Percentiles rank a stretch among this genome's conserved stretches.
Conservation (phyloP, 1,139 yeast genomes). For the Taphrina pruni region DNA sequence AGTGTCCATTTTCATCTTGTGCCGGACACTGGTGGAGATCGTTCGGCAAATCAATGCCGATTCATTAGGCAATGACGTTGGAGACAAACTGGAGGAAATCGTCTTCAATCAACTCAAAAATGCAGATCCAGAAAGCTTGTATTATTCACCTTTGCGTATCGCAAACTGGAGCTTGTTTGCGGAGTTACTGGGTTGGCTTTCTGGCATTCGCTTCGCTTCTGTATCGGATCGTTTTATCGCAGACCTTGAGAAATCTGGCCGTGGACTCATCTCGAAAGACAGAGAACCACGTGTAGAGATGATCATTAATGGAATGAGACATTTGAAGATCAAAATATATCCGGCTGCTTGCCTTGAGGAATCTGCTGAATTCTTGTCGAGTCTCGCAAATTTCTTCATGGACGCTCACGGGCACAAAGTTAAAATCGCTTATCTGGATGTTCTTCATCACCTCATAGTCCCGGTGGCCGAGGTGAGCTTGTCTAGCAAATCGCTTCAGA, state of each 20-base stretch:
- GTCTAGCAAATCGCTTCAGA: background rate
- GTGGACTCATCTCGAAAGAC: conserved; percentile 58
- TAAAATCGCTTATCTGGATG: conserved; percentile 80
- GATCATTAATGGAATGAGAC: conserved; percentile 88
- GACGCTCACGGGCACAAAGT: conserved; percentile 68
- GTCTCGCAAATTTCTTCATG: conserved; percentile 81
- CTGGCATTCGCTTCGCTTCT: conserved; percentile 76
- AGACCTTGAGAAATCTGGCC: conserved; percentile 70
- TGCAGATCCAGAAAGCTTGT: conserved; percentile 75
- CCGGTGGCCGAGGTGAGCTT: conserved; percentile 67
- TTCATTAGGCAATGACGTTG: conserved; percentile 76
- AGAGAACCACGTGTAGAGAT: conserved; percentile 76
- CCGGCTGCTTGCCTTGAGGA: conserved; percentile 92
- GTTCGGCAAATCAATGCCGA: conserved; percentile 83
- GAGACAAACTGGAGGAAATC: conserved; percentile 86
- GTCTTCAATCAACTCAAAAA: conserved; percentile 87
- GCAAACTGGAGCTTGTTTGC: conserved; percentile 96
- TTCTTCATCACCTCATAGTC: conserved; percentile 70
- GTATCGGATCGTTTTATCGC: conserved; percentile 95
- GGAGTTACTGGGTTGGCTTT: conserved; percentile 86
- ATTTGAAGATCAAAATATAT: conserved; percentile 72
- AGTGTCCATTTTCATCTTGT: conserved; percentile 85
- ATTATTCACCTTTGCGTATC: conserved; percentile 74
- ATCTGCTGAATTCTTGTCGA: conserved; percentile 83
- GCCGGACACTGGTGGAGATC: conserved; percentile 90